Evolutionary conservation across 805 yeast genomes (phyloP), one percentile per base, ranked within the genome.

Genomic region (Candida ascalaphidarum): DNA sequence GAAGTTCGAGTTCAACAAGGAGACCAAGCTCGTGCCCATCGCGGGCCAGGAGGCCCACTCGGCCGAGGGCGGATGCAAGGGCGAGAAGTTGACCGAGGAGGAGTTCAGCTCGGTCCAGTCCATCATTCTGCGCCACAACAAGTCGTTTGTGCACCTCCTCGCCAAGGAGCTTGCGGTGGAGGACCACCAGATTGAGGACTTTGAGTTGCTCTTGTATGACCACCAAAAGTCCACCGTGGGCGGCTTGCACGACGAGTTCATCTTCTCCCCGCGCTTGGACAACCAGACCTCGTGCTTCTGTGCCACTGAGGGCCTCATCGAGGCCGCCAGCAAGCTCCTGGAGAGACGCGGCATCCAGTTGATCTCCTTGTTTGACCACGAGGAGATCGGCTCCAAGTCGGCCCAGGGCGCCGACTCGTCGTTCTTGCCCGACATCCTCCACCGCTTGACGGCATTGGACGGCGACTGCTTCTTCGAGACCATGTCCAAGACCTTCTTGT

Each of bases 351-450:
- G 83, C 24, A 75, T 85, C 23, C 77, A 81, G 46, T 52, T 88
- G 48, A 67, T 86, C 30, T 77, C 95, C 0, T 63, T 88, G 34
- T 89, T 92, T 52, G 98, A 89, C 52, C 97, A 92, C 53, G 98
- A 89, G 56, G 98, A 89, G 53, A 70, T 89, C 40, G 98, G 98
- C 1, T 86, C 96, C 2, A 66, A 76, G 7, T 81, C 95, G 11
- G 95, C 95, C 10, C 96, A 89, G 55, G 98, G 98, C 39, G 98
- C 98, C 1, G 88, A 84, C 46, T 85, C 96, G 2, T 81, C 88
- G 34, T 84, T 92, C 50, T 61, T 89, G 30, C 92, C 92, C 14
- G 81, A 85, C 41, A 67, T 84, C 20, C 52, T 88, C 29, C 72
- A 70, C 35, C 72, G 96, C 47, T 54, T 88, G 25, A 69, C 86